Evolutionary conservation across 2,329 filamentous ascomycete genomes (phyloP).

Genomic region (Pseudocercospora cruenta): DNA sequence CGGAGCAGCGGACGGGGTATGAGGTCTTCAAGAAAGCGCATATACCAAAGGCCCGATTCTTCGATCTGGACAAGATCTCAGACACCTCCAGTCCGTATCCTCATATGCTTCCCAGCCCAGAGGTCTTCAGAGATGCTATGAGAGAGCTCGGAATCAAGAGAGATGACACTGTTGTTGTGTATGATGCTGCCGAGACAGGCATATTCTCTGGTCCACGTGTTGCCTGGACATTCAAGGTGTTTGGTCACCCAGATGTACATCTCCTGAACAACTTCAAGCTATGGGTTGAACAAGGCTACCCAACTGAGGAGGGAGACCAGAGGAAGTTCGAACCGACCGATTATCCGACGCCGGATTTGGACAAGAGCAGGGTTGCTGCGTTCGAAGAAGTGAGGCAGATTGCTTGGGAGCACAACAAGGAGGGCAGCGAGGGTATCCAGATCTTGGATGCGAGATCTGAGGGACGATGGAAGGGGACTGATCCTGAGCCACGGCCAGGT

Average conservation of each 20-base stretch:
- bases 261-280: constrained; percentile 92
- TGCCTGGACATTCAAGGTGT: constrained; percentile 87
- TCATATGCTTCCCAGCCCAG: constrained; percentile 88
- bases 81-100: constrained; percentile 88
- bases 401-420: constrained; percentile 75
- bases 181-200: constrained; percentile 86
- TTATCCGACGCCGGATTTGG: constrained; percentile 50
- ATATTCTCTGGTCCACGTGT: constrained; percentile 94
- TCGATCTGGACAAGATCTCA: constrained; percentile 90
- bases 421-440: constrained; percentile 80
- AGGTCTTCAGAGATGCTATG: constrained; percentile 86
- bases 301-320: constrained; percentile 76
- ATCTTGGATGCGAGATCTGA: constrained; percentile 83
- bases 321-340: constrained; percentile 49
- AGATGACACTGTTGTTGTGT: constrained; percentile 91
- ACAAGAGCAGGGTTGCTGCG: constrained; percentile 68
- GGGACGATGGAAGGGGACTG: constrained; percentile 79
- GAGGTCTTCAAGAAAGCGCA: constrained; percentile 79
- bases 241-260: constrained; percentile 87
- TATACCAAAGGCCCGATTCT: constrained; percentile 90
- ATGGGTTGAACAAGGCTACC: constrained; percentile 85
- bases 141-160: constrained; percentile 80
- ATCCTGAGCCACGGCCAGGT: constrained; percentile 81
- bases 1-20: constrained; percentile 71
- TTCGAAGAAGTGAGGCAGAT: constrained; percentile 84